Base-by-base conservation (phyloP, 768 basidiomycete genomes). In the Cystoderma amianthinum region DNA sequence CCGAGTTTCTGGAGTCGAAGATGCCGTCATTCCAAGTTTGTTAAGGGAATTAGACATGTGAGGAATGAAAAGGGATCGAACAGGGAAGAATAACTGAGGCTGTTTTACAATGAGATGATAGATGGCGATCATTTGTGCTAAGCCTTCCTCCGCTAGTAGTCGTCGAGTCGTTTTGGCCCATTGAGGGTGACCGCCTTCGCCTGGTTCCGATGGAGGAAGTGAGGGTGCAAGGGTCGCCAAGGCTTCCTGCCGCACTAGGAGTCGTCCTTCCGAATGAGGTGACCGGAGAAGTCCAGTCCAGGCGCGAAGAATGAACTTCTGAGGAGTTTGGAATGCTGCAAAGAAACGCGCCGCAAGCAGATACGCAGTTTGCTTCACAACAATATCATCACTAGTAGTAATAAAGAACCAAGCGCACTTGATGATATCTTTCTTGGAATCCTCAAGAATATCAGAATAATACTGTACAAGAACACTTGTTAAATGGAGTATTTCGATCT, bases 61-160 rank as follows among this genome's bases (percentile, higher is more conserved):
- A 0, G 92, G 86, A 11, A 97, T 78, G 62, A 97, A 98, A 6
- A 96, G 68, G 2, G 89, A 85, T 32, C 96, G 85, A 43, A 92
- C 89, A 32, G 89, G 83, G 67, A 85, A 98, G 64, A 97, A 99
- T 6, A 96, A 70, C 39, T 90, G 76, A 0, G 88, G 80, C 45
- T 97, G 92, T 45, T 91, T 86, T 47, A 91, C 83, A 43, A 99
- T 84, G 41, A 99, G 77, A 46, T 94, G 85, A 56, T 96, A 99
- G 39, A 97, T 86, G 45, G 85, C 79, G 40, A 86, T 74, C 42
- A 69, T 65, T 34, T 74, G 71, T 2, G 79, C 67, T 45, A 93
- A 77, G 2, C 85, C 85, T 55, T 99, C 96, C 61, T 99, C 96
- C 13, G 83, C 77, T 25, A 99, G 72, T 22, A 96, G 71, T 35